Percentiles rank a stretch among this genome's conserved stretches.
These are phyloP conservation scores for Cucurbita moschata DNA, from an alignment of 306 rosid genomes.

Conservation along the genomic window DNA sequence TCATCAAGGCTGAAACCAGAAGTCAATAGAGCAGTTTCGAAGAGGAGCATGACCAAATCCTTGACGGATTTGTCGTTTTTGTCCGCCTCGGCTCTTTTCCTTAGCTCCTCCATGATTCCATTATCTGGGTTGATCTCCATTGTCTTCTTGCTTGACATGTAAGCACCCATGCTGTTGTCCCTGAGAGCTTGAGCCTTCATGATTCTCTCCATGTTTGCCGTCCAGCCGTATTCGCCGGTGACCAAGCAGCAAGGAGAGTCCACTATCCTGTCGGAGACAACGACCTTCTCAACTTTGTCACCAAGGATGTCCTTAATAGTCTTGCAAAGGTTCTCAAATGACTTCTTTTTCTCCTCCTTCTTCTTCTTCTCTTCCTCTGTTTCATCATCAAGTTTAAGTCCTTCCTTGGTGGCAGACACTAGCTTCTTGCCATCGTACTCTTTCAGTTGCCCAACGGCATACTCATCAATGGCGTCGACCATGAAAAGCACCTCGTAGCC, in stretches of 20 bases:
- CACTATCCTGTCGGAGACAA: constrained; percentile 51
- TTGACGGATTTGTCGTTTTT: constrained; percentile 50
- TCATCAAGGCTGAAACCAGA: constrained; percentile 69
- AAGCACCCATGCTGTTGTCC: constrained; percentile 48
- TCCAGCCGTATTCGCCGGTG: constrained; percentile 66
- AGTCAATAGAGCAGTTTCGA: constrained; percentile 47
- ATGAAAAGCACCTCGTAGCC: constrained; percentile 56
- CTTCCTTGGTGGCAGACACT: constrained; percentile 62
- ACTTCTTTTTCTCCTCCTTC: constrained; percentile 48
- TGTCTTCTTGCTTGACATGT: constrained; percentile 69
- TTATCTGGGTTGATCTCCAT: constrained; percentile 68
- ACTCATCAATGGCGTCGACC: constrained; percentile 66
- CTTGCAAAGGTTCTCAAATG: constrained; percentile 51
- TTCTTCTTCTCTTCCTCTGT: constrained; percentile 47
- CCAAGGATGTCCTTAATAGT: constrained; percentile 45
- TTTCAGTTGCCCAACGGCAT: constrained; percentile 49
- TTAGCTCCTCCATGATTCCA: constrained; percentile 59
- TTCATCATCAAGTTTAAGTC: constrained; percentile 47
- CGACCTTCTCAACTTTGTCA: constrained; percentile 51
- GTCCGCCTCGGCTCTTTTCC: constrained; percentile 56
- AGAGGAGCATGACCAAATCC: constrained; percentile 51
- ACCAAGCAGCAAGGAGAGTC: constrained; percentile 69
- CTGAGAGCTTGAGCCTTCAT: constrained; percentile 68
- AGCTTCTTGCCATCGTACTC: constrained; percentile 59
- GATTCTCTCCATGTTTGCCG: constrained; percentile 62